Evolutionary conservation across 305 asterid genomes (phyloP).

Genomic region (Coffea humblotiana): DNA sequence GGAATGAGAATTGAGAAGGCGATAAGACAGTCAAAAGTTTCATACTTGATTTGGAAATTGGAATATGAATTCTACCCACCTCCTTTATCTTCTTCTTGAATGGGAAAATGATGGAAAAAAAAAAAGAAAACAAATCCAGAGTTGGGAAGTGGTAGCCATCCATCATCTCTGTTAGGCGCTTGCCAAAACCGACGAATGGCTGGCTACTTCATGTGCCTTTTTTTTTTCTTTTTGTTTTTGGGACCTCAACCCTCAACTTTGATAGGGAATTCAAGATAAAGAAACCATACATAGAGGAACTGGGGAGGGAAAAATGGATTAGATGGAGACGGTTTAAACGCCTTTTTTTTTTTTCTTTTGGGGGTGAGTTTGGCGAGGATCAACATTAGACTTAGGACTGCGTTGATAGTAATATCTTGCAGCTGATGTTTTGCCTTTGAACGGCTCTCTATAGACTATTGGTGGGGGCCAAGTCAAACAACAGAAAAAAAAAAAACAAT

Average conservation of each 20-base stretch:
- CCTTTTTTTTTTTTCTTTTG: background rate
- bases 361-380: background rate
- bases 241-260: background rate
- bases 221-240: no score
- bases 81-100: background rate
- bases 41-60: slow-evolving; percentile 2
- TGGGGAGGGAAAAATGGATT: no score
- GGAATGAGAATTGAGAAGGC: background rate
- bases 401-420: background rate
- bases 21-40: background rate
- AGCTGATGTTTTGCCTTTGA: background rate
- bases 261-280: background rate
- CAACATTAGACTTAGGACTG: no score
- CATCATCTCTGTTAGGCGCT: background rate
- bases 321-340: background rate
- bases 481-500: background rate
- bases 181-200: background rate
- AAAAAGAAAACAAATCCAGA: background rate
- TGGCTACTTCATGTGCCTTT: background rate
- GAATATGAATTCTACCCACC: background rate
- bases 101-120: background rate
- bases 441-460: background rate
- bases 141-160: background rate
- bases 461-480: background rate
- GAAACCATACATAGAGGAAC: no score